These are phyloP conservation scores for Stephanodiscus minutulus DNA, from an alignment of 108 stramenopile species.

Conservation along the genomic window DNA sequence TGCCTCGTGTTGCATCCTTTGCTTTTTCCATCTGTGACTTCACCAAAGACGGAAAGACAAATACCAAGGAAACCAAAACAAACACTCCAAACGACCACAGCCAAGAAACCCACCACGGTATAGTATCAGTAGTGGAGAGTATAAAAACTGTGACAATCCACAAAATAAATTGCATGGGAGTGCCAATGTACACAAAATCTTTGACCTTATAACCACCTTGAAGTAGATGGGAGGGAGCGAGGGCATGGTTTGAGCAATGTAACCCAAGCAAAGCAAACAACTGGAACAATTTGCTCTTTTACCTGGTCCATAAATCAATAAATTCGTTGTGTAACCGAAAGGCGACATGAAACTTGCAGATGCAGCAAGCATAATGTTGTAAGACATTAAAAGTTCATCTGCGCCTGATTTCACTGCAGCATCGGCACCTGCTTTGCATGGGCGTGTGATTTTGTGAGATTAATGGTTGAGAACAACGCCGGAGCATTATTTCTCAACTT, in stretches of 20 bases:
- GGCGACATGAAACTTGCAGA: conserved; percentile 84
- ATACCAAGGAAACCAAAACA: conserved; percentile 13
- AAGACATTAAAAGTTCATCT: conserved; percentile 66
- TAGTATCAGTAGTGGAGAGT: conserved; percentile 36
- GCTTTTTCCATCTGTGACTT: background rate
- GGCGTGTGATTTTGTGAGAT: background rate
- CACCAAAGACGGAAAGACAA: conserved; percentile 17
- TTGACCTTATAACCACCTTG: conserved; percentile 64
- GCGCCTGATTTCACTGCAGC: conserved; percentile 67
- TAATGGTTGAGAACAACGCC: background rate
- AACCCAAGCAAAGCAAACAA: background rate
- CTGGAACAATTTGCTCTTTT: background rate
- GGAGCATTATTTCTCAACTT: background rate
- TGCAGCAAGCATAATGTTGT: conserved; percentile 79
- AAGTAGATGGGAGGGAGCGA: background rate
- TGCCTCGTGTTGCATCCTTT: background rate
- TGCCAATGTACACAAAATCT: conserved; percentile 74
- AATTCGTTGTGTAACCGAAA: conserved; percentile 81
- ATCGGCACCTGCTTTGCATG: conserved; percentile 54
- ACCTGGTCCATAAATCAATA: conserved; percentile 84
- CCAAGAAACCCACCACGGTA: conserved; percentile 60
- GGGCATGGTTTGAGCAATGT: background rate
- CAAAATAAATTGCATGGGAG: conserved; percentile 81
- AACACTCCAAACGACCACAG: conserved; percentile 40
- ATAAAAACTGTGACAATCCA: conserved; percentile 66